These are phyloP conservation scores for Xylaria longipes DNA, from an alignment of 495 filamentous ascomycete genomes.

Conservation along the genomic window DNA sequence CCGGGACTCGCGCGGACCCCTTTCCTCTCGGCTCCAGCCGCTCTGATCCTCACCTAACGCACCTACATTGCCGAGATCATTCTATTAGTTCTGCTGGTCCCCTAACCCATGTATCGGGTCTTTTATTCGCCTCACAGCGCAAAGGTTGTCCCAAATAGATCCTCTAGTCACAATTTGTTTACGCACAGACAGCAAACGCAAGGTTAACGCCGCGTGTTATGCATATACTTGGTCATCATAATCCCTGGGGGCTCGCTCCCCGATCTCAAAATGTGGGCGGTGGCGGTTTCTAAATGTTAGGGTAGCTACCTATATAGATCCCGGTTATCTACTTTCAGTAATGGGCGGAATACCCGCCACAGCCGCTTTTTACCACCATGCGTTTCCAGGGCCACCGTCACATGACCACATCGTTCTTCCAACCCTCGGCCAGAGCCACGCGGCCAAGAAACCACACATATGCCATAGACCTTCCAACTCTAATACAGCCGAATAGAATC, in stretches of 20 bases:
- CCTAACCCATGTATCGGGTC: conserved; percentile 23
- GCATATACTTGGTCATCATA: no score
- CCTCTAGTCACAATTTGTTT: background rate
- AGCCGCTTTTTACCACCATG: background rate
- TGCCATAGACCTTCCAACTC: no score
- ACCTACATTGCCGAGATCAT: conserved; percentile 17
- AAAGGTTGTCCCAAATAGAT: background rate
- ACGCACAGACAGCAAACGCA: background rate
- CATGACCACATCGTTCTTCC: background rate
- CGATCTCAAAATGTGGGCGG: no score
- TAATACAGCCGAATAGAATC: no score
- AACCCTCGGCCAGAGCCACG: no score
- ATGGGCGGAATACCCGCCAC: background rate
- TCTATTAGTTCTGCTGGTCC: background rate
- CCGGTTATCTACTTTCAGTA: background rate
- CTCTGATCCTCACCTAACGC: background rate
- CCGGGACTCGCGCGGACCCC: background rate
- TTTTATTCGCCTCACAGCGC: background rate
- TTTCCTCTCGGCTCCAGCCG: conserved; percentile 14
- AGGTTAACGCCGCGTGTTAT: background rate
- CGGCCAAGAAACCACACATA: no score
- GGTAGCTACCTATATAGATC: background rate
- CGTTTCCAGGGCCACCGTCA: background rate
- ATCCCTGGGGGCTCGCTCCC: background rate
- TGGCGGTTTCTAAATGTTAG: no score